Base-by-base conservation (phyloP, 176 grass and related monocot species). In the Carex parvula region DNA sequence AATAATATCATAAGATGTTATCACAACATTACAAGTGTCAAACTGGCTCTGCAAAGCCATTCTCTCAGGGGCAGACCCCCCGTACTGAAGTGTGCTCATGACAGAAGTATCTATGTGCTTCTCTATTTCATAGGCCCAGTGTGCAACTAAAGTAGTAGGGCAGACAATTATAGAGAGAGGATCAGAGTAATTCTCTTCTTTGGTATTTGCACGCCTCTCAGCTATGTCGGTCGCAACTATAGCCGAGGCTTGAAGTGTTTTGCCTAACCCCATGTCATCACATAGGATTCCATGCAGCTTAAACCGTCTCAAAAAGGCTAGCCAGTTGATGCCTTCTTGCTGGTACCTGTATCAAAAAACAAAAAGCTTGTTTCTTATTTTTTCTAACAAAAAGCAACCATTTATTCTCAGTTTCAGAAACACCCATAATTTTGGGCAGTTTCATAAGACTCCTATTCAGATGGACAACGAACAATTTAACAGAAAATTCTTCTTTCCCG, bases 231-330 rank as follows among this genome's bases (percentile, higher is more conserved):
- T 93, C 79, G 87, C 96, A 83, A 99, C 85, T 33, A 99, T 99
- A 84, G 93, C 93, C 72, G 93, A 99, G 18, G 96, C 96, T 83
- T 99, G 96, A 63, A 99, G 96, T 42, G 96, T 99, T 89, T 99
- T 99, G 72, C 96, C 96, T 32, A 99, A 89, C 35, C 96, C 96
- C 96, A 99, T 99, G 81, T 99, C 96, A 89, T 99, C 96, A 88
- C 96, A 99, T 84, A 99, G 89, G 88, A 99, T 99, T 88, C 96
- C 96, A 81, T 99, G 96, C 60, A 99, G 83, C 81, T 99, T 99
- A 83, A 99, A 99, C 37, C 93, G 86, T 73, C 87, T 93, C 63
- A 99, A 84, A 85, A 99, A 99, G 85, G 93, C 89, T 54, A 99
- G 84, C 96, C 96, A 99, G 84, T 99, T 99, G 35, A 99, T 95